Base-by-base conservation (phyloP, 1,139 yeast species). In the Spathaspora sp. region DNA sequence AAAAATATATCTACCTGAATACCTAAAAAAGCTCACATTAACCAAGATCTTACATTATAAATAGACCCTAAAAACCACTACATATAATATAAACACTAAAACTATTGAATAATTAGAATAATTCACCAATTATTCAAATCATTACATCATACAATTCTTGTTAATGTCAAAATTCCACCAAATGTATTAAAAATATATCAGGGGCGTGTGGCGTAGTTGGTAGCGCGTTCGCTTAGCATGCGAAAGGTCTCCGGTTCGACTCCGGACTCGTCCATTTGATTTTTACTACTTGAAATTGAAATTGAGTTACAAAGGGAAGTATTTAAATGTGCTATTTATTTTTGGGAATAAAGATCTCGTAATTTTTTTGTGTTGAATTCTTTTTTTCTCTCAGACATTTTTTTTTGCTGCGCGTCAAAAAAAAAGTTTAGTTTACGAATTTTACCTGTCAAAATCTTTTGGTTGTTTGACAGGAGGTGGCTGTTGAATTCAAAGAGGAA, bases 181-280 rank as follows among this genome's bases (percentile, higher is more conserved):
- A 8, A 2, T 34, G 16, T 17, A 18, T 2, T n/a, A 8, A 34
- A 17, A 34, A 15, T 33, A 37, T 8, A 27, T 27, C 13, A 8
- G 29, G 89, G 89, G 89, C 88, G 88, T 83, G 88, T 84, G 89
- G 89, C 89, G 89, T 80, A 84, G 89, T 83, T 82, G 89, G 89
- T 83, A 84, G 89, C 89, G 89, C 89, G 89, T 81, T 81, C 86
- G 82, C 89, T 82, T 84, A 81, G 89, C 89, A 83, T 82, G 89
- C 81, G 86, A 81, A 81, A 84, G 89, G 89, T 83, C 89, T 80
- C 83, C 82, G 88, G 89, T 84, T 84, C 89, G 86, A 84, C 78
- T 84, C 89, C 89, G 83, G 84, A 81, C 89, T 84, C 88, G 89
- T 84, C 89, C 88, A 83, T 58, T 59, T 41, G 54, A 68, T 67